Evolutionary conservation across 1,284 basidiomycete species (phyloP).

Genomic region (Irpex lacteus): DNA sequence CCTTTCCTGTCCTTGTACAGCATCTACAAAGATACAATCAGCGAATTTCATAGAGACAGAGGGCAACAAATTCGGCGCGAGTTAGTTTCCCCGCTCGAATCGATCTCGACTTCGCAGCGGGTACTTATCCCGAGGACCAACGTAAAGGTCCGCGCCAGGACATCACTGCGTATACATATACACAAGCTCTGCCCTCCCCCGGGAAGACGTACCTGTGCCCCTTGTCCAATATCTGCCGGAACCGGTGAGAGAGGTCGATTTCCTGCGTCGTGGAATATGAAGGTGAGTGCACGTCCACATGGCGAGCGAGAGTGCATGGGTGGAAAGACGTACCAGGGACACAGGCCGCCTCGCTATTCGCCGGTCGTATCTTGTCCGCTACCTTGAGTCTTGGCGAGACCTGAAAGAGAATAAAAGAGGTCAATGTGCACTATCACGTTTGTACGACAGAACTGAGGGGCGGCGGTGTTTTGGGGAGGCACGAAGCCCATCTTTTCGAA

Average conservation of each 20-base stretch:
- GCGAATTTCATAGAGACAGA: neutral
- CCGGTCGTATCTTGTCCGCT: neutral
- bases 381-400: neutral
- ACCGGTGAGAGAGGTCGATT: neutral
- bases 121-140: constrained; percentile 13
- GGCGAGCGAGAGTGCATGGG: neutral
- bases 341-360: neutral
- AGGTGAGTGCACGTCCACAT: neutral
- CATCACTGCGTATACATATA: neutral
- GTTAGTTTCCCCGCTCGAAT: constrained; percentile 5
- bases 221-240: neutral
- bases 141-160: constrained; percentile 12
- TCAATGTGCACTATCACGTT: neutral
- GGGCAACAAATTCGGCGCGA: constrained; percentile 1
- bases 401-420: neutral
- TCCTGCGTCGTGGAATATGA: neutral
- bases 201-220: constrained; percentile 1
- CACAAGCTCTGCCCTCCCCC: constrained; percentile 6
- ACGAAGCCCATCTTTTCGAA: neutral
- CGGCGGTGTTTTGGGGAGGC: neutral
- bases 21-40: neutral
- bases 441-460: neutral
- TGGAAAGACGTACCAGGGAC: neutral
- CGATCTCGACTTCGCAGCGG: neutral
- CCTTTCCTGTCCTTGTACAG: neutral